Evolutionary conservation across 495 filamentous ascomycete genomes (phyloP).

Genomic region (Mytilinidion resinicola): DNA sequence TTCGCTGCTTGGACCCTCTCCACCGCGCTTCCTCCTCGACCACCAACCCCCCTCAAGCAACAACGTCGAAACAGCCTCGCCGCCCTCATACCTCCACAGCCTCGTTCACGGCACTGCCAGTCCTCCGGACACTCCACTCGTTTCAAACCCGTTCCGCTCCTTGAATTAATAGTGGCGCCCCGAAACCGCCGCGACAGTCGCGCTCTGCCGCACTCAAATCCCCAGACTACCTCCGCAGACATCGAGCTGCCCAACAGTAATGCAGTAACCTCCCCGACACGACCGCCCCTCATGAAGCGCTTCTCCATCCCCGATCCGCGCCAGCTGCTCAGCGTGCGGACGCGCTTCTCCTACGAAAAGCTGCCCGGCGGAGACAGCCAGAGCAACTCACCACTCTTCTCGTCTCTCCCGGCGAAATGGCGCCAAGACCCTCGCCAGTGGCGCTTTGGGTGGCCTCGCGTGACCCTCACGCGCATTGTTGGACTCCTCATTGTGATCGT

Average conservation of each 20-base stretch:
- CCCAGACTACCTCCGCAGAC: not conserved
- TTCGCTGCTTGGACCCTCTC: no score
- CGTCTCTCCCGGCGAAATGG: slow-evolving; percentile 23
- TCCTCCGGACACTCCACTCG: slow-evolving; percentile 10
- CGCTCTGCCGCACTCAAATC: not conserved
- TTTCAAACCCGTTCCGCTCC: slow-evolving; percentile 1
- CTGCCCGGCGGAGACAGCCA: slow-evolving; percentile 30
- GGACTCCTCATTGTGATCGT: slow-evolving; percentile 22
- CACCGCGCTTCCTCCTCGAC: no score
- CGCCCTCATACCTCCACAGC: no score
- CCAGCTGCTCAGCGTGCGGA: slow-evolving; percentile 17
- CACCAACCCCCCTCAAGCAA: no score
- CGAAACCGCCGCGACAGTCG: not conserved
- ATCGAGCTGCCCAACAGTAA: not conserved
- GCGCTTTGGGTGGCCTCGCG: slow-evolving; percentile 14
- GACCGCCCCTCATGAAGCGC: slow-evolving; percentile 15
- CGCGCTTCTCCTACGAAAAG: slow-evolving; percentile 32
- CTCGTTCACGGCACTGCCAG: not conserved
- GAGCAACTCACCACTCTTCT: slow-evolving; percentile 30
- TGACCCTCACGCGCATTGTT: slow-evolving; percentile 24
- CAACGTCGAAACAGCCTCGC: no score
- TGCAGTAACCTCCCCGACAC: slow-evolving; percentile 11
- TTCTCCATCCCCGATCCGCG: slow-evolving; percentile 21
- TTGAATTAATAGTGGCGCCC: not conserved
- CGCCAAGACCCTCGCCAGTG: slow-evolving; percentile 24